Evolutionary conservation across 2,329 filamentous ascomycete species (phyloP).

Genomic region (Hypoxylon rubiginosum): DNA sequence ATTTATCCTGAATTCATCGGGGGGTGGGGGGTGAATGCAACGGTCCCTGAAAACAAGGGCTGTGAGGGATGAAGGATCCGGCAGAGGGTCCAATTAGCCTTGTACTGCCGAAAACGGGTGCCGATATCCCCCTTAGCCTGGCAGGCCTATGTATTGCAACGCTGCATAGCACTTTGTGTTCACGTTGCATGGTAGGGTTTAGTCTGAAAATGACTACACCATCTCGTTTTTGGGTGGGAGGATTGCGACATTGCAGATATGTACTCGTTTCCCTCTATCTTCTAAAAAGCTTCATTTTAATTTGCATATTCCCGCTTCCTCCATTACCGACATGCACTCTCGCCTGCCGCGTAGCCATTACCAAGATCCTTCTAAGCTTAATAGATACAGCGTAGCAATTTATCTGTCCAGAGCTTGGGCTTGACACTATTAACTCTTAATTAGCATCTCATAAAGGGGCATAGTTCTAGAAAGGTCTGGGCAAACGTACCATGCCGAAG

Average conservation of each 20-base stretch:
- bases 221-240: constrained; percentile 15
- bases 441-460: constrained; percentile 29
- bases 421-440: constrained; percentile 46
- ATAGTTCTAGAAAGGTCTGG: constrained; percentile 7
- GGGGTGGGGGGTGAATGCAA: constrained; percentile 35
- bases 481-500: constrained; percentile 67
- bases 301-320: constrained; percentile 17
- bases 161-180: constrained; percentile 25
- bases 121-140: constrained; percentile 30
- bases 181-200: constrained; percentile 38
- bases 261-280: constrained; percentile 12
- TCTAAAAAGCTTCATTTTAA: constrained; percentile 13
- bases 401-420: constrained; percentile 50
- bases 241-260: constrained; percentile 17
- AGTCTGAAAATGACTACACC: constrained; percentile 23
- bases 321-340: constrained; percentile 25
- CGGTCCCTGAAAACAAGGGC: constrained; percentile 33
- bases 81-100: constrained; percentile 23
- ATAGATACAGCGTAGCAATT: constrained; percentile 22
- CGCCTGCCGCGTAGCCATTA: constrained; percentile 24
- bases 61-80: constrained; percentile 18
- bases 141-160: constrained; percentile 26
- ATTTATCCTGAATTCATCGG: constrained; percentile 41
- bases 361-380: constrained; percentile 27
- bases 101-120: constrained; percentile 34